phyloP scores from a whole-genome alignment of 257 asterid species.

The Solanum etuberosum region DNA sequence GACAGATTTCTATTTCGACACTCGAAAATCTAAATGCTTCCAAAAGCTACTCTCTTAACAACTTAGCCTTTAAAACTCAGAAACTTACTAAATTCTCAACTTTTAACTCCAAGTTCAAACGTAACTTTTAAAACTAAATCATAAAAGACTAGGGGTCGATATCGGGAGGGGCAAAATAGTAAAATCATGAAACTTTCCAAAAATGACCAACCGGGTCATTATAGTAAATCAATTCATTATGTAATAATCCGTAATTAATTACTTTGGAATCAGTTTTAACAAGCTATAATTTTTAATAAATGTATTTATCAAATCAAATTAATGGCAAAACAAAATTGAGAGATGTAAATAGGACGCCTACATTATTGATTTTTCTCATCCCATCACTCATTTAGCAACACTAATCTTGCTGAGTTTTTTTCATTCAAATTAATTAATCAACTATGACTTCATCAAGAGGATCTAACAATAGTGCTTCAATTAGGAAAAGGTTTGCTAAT shows the following conservation, averaged over 20 bases:
- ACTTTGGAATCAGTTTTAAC: too few species aligned
- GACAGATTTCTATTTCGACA: too few species aligned
- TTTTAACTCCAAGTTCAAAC: too few species aligned
- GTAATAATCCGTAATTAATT: background rate
- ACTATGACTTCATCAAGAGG: background rate
- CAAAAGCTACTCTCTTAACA: too few species aligned
- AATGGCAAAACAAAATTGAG: background rate
- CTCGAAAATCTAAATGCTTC: too few species aligned
- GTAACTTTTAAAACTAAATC: too few species aligned
- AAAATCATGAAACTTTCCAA: too few species aligned
- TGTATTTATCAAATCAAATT: background rate
- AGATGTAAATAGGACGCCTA: background rate
- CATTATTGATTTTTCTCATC: background rate
- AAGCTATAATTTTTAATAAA: background rate
- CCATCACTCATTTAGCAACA: background rate
- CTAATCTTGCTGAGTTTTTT: background rate
- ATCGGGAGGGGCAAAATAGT: too few species aligned
- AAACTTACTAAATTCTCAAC: too few species aligned
- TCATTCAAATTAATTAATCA: background rate
- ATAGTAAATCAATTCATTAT: background rate
- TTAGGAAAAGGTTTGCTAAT: background rate
- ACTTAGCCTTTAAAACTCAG: too few species aligned
- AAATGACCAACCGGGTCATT: too few species aligned
- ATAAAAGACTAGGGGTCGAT: too few species aligned
- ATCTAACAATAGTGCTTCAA: background rate